A percentile compares a stretch with the other conserved stretches of the same genome.
Evolutionary conservation across 1,284 basidiomycete genomes (phyloP).

Genomic region (Mrakiaceae sp.): DNA sequence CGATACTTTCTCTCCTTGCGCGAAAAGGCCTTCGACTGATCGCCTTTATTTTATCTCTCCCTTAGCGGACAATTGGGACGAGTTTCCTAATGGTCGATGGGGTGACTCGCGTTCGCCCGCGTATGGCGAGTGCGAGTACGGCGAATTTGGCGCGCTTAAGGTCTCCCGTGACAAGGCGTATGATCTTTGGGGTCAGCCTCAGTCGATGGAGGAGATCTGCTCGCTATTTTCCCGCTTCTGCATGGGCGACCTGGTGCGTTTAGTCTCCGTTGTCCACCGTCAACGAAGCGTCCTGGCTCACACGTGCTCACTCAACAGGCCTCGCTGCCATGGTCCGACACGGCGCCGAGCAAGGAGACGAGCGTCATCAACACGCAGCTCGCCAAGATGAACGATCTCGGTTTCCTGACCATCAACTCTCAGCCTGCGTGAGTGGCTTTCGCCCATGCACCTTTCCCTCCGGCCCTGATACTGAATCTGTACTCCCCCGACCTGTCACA

Average conservation of each 20-base stretch:
- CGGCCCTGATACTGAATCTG: background rate
- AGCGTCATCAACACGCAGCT: conserved; percentile 68
- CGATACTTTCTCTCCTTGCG: background rate
- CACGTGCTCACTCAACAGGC: background rate
- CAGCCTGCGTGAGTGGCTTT: conserved; percentile 55
- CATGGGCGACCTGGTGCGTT: conserved; percentile 44
- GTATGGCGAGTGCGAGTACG: conserved; percentile 88
- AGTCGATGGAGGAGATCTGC: conserved; percentile 45
- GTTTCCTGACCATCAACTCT: conserved; percentile 95
- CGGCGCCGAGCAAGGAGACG: conserved; percentile 74
- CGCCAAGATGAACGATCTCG: conserved; percentile 71
- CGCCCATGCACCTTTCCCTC: background rate
- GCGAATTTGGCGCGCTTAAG: conserved; percentile 21
- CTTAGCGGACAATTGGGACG: conserved; percentile 83
- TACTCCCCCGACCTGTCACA: background rate
- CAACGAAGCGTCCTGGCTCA: background rate
- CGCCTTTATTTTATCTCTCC: background rate
- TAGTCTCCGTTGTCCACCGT: background rate
- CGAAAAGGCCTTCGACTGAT: background rate
- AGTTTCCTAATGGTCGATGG: conserved; percentile 97
- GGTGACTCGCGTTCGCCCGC: conserved; percentile 95
- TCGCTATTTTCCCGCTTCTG: conserved; percentile 75
- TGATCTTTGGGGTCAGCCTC: conserved; percentile 78
- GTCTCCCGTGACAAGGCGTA: conserved; percentile 67
- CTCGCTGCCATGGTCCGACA: conserved; percentile 93